Evolutionary conservation across 208 protist genomes (phyloP).

Genomic region (Leishmania major): DNA sequence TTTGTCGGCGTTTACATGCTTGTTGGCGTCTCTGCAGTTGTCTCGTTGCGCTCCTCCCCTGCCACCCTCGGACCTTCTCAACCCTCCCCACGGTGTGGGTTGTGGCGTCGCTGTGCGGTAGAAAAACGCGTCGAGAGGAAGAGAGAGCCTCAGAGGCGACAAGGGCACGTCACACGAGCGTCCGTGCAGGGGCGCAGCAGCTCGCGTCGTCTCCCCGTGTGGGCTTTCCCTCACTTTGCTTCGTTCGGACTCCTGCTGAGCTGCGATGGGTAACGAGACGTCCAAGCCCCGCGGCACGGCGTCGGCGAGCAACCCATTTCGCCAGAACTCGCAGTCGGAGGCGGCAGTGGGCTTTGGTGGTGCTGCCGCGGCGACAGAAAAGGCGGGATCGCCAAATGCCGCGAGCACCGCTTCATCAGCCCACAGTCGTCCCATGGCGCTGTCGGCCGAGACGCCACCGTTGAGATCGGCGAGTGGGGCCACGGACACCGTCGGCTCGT

Average conservation of each 20-base stretch:
- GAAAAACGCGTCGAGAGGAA: background rate
- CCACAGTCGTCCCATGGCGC: background rate
- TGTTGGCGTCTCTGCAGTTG: background rate
- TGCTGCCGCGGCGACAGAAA: background rate
- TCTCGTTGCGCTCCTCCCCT: background rate
- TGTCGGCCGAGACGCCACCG: background rate
- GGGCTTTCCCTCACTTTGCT: background rate
- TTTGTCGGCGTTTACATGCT: no score
- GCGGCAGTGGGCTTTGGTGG: background rate
- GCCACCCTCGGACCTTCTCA: background rate
- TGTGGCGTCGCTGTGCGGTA: background rate
- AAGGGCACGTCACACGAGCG: background rate
- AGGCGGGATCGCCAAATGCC: background rate
- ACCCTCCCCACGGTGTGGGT: background rate
- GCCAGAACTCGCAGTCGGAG: background rate
- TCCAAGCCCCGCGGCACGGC: conserved; percentile 13
- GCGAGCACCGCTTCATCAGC: background rate
- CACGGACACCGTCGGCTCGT: conserved; percentile 12
- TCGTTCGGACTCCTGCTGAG: background rate
- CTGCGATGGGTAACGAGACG: conserved; percentile 12
- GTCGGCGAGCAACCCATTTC: background rate
- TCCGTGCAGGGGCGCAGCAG: background rate
- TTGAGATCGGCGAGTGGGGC: conserved; percentile 8
- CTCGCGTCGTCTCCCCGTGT: background rate
- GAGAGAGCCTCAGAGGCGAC: background rate